Evolutionary conservation across 2,329 filamentous ascomycete species (phyloP).

Genomic region (Cercospora beticola): DNA sequence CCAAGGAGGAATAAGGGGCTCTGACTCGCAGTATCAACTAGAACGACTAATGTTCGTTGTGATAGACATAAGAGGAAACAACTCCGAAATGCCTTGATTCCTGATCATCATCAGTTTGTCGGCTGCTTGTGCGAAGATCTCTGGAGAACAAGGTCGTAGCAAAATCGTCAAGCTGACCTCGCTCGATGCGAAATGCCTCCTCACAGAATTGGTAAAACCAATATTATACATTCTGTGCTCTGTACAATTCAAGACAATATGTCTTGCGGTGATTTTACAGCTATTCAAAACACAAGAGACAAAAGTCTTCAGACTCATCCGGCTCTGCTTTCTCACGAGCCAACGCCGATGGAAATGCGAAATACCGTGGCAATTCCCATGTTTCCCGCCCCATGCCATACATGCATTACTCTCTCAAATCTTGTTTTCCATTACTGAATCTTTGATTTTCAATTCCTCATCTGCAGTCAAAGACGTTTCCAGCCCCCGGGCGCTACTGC

Average conservation of each 20-base stretch:
- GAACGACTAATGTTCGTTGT: neutral
- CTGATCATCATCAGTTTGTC: neutral
- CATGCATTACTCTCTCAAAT: neutral
- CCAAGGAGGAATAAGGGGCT: neutral
- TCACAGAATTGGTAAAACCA: neutral
- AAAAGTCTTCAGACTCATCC: neutral
- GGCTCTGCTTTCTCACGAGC: neutral
- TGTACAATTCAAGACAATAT: neutral
- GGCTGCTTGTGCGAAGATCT: neutral
- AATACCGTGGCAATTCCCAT: neutral
- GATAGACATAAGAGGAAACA: neutral
- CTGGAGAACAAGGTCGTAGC: neutral
- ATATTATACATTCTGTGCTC: constrained; percentile 5
- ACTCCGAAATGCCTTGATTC: neutral
- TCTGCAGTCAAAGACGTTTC: constrained; percentile 58
- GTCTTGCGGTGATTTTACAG: neutral
- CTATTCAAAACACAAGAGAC: neutral
- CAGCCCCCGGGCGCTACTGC: constrained; percentile 39
- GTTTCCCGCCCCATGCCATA: neutral
- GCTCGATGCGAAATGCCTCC: neutral
- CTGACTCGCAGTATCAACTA: neutral
- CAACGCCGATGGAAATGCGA: neutral
- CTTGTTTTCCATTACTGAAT: constrained; percentile 6
- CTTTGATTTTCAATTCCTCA: constrained; percentile 34
- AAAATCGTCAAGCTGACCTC: neutral